Evolutionary conservation across 2,329 filamentous ascomycete species (phyloP), one percentile per base, ranked within the genome.

Genomic region (Pestalotiopsis sp.): DNA sequence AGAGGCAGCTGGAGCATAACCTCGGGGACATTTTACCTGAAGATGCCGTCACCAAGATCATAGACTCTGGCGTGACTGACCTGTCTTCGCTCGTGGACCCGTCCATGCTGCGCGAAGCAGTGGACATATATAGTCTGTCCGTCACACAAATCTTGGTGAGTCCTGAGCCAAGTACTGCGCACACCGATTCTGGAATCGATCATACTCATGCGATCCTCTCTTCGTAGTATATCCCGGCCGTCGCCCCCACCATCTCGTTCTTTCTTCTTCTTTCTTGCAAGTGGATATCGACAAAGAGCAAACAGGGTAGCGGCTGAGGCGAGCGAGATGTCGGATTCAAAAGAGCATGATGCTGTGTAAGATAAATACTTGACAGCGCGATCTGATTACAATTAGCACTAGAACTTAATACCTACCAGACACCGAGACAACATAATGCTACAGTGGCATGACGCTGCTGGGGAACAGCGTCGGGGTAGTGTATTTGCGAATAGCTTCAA

Each of bases 131-230:
- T 36, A 64, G 72, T 14, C 45, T 63, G 23, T 70, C 73, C 5
- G 41, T 73, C 13, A 74, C 73, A 1, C 69, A 74, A 36, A 65
- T 72, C 5, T 73, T 72, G 31, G 73, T 73, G 65, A 70, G 71
- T 69, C 5, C 14, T 13, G 4, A 12, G 4, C 40, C 14, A 13
- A 31, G 4, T 9, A 25, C 14, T n/a, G 52, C 17, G 11, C 12
- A 31, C 13, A 31, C 13, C 12, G 1, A 17, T 17, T 14, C 2
- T 17, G 4, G 40, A 6, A 1, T 66, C 7, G 31, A 31, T 9
- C 31, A 4, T 31, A 7, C 20, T 49, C n/a, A 14, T 11, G 20
- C 57, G 31, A 9, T 31, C 31, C 31, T 27, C 6, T n/a, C 13
- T 63, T 13, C 58, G 12, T 66, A 73, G 70, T 73, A 70, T 63